Percentiles rank a stretch among this genome's conserved stretches.
Evolutionary conservation across 2,329 filamentous ascomycete genomes (phyloP).

Genomic region (Colletotrichum phormii): DNA sequence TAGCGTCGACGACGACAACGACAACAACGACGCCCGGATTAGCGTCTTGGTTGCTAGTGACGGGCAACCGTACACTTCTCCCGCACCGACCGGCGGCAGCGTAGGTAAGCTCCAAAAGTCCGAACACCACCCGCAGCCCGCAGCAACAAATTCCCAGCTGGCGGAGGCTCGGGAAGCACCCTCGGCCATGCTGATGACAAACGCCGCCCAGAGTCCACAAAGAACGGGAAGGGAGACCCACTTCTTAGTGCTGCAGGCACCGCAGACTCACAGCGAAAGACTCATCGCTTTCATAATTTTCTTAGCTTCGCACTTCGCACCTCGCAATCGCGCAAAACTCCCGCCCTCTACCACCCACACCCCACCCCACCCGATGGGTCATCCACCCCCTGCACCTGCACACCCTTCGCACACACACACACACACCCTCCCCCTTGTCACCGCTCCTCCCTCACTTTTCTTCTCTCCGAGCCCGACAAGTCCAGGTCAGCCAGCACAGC

Average conservation of each 20-base stretch:
- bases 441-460: conserved; percentile 33
- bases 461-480: conserved; percentile 37
- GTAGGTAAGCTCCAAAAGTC: conserved; percentile 35
- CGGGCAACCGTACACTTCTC: background rate
- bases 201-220: conserved; percentile 33
- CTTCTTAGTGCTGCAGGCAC: conserved; percentile 4
- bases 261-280: background rate
- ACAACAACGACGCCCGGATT: background rate
- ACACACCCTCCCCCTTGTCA: conserved; percentile 30
- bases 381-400: conserved; percentile 29
- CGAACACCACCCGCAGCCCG: conserved; percentile 20
- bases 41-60: background rate
- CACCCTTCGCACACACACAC: conserved; percentile 16
- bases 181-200: conserved; percentile 35
- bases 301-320: background rate
- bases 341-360: conserved; percentile 1
- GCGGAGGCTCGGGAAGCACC: conserved; percentile 34
- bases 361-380: conserved; percentile 12
- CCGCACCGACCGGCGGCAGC: background rate
- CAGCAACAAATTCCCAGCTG: background rate
- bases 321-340: background rate
- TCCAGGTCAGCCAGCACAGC: conserved; percentile 16
- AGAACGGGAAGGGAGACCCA: background rate
- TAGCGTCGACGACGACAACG: background rate
- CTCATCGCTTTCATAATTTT: background rate